These are phyloP conservation scores for Ophiostoma triangulosporum DNA, from an alignment of 2,329 filamentous ascomycete genomes.

Conservation along the genomic window DNA sequence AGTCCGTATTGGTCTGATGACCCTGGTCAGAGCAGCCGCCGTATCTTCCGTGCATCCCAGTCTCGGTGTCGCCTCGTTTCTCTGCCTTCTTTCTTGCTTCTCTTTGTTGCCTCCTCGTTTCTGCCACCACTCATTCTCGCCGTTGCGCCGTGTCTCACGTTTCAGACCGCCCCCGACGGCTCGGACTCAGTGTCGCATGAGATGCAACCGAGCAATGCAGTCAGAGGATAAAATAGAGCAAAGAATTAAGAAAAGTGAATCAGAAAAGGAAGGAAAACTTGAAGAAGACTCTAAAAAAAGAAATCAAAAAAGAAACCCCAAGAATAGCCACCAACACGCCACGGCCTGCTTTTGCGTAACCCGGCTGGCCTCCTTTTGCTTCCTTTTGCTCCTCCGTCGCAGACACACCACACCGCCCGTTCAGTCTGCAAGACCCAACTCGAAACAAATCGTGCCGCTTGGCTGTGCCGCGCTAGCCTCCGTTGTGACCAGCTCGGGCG, in stretches of 20 bases:
- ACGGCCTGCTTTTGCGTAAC: too few relatives aligned
- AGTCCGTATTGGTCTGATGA: not conserved
- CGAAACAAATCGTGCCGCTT: not conserved
- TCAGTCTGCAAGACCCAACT: too few relatives aligned
- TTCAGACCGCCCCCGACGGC: conserved; percentile 13
- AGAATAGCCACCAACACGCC: too few relatives aligned
- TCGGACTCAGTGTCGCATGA: conserved; percentile 9
- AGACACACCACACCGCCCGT: too few relatives aligned
- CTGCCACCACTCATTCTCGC: not conserved
- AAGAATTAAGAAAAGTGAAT: not conserved
- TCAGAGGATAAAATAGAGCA: too few relatives aligned
- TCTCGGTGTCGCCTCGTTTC: not conserved
- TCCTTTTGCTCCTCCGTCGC: too few relatives aligned
- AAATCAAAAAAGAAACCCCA: too few relatives aligned
- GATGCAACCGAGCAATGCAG: not conserved
- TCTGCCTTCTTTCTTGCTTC: not conserved
- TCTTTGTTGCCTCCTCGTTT: not conserved
- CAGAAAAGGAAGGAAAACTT: not conserved
- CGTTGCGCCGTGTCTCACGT: conserved; percentile 11
- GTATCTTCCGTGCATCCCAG: not conserved
- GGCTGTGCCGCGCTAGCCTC: not conserved
- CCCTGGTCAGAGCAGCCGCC: not conserved
- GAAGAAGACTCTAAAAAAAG: too few relatives aligned
- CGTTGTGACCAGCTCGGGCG: not conserved
- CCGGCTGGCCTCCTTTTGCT: too few relatives aligned